Evolutionary conservation across 2,329 filamentous ascomycete genomes (phyloP).

Genomic region (Trichoderma breve): DNA sequence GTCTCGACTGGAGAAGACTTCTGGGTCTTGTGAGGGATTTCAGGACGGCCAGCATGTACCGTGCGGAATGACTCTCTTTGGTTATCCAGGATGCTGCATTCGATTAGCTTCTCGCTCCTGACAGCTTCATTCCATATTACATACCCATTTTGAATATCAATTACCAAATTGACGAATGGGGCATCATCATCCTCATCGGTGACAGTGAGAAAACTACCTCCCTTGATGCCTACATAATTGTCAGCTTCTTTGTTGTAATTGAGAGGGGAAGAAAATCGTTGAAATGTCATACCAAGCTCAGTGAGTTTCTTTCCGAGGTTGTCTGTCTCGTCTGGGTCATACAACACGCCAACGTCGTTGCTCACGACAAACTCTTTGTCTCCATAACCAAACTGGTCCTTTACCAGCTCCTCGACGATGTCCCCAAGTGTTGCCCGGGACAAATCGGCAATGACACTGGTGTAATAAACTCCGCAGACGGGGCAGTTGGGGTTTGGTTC

Average conservation of each 20-base stretch:
- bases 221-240: constrained; percentile 56
- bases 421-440: constrained; percentile 72
- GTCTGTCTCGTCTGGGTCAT: constrained; percentile 85
- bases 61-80: constrained; percentile 56
- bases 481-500: constrained; percentile 78
- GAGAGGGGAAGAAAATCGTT: neutral
- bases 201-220: constrained; percentile 75
- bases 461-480: constrained; percentile 74
- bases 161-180: constrained; percentile 75
- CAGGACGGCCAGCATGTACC: constrained; percentile 41
- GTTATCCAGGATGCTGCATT: constrained; percentile 40
- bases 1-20: constrained; percentile 36
- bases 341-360: constrained; percentile 74
- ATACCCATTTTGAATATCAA: constrained; percentile 65
- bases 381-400: constrained; percentile 68
- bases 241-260: constrained; percentile 11
- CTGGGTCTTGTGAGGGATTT: constrained; percentile 56
- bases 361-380: constrained; percentile 76
- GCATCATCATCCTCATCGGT: constrained; percentile 77
- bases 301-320: constrained; percentile 76
- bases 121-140: constrained; percentile 26
- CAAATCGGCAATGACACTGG: constrained; percentile 65
- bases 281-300: constrained; percentile 60
- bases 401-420: constrained; percentile 73
- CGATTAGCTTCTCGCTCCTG: constrained; percentile 28